Percentiles rank a stretch among this genome's conserved stretches.
These are phyloP conservation scores for Colletotrichum tofieldiae DNA, from an alignment of 2,329 filamentous ascomycete genomes.

Conservation along the genomic window DNA sequence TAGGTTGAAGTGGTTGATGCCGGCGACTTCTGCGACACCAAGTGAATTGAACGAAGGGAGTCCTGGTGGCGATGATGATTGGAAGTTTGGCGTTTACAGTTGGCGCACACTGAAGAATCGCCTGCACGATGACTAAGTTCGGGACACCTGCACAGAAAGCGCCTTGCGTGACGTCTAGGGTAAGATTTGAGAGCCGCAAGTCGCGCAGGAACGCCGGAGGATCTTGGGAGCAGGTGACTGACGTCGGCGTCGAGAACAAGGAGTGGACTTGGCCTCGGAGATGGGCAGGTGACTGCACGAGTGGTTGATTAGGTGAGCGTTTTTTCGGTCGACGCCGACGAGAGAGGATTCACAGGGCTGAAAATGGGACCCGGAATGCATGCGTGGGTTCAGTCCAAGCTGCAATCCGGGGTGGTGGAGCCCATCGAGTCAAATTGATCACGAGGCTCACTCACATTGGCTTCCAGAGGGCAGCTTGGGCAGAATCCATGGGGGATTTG, in stretches of 20 bases:
- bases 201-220: not conserved
- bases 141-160: not conserved
- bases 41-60: not conserved
- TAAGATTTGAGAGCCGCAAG: not conserved
- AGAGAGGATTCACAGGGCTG: not conserved
- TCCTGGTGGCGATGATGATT: not conserved
- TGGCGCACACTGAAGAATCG: not conserved
- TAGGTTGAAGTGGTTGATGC: not conserved
- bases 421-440: not conserved
- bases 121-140: not conserved
- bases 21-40: not conserved
- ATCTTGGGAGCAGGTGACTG: not conserved
- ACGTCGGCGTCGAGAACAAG: not conserved
- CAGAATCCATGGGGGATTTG: too few species aligned
- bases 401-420: not conserved
- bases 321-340: constrained; percentile 1
- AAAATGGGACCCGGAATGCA: not conserved
- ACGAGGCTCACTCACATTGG: not conserved
- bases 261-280: not conserved
- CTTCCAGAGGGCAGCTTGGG: not conserved
- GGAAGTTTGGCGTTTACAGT: not conserved
- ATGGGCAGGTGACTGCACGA: not conserved
- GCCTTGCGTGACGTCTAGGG: not conserved
- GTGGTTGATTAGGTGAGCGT: not conserved
- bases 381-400: not conserved